Evolutionary conservation across 495 filamentous ascomycete genomes (phyloP), one percentile per base, ranked within the genome.

Genomic region (Penicillium lividum): DNA sequence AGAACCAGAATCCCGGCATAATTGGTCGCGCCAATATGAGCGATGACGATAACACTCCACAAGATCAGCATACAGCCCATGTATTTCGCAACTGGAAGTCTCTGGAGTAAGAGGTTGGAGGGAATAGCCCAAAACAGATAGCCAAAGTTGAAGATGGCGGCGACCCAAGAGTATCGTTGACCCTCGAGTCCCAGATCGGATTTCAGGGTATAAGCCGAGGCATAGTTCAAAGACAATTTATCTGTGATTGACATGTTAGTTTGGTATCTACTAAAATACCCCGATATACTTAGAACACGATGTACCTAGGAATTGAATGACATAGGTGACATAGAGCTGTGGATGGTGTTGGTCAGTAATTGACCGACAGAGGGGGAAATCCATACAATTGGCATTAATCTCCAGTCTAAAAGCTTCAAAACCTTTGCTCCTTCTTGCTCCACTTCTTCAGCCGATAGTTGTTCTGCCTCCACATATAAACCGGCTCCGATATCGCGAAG

Each of bases 41-140:
- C 78, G 29, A 83, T 75, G 5, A 86, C 69, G 34, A 82, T 62
- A 0, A 70, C 63, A 6, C 84, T 84, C 86, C 86, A 88, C 3
- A 82, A 68, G 1, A 87, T 58, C 43, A 88, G 83, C 57, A 82
- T 84, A 28, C 81, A 69, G 16, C 82, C 76, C 30, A 88, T 79
- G 52, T 86, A 86, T 57, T 82, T 82, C 4, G 77, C 84, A 25
- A 86, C 68, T 3, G 83, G 82, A 40, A 85, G 65, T 13, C 76
- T 70, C 51, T 85, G 82, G 6, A 86, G 77, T 10, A 85, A 61
- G 0, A 81, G 68, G 51, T 77, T 84, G 9, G 82, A 77, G 5
- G 83, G 76, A 42, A 79, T 78, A 36, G 84, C 82, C 65, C 71
- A 68, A 47, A 73, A 77, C 4, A 85, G 68, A 40, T 81, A 83